Conservation (phyloP, 768 basidiomycete genomes). For the Krasilnikovozyma curviuscula region DNA sequence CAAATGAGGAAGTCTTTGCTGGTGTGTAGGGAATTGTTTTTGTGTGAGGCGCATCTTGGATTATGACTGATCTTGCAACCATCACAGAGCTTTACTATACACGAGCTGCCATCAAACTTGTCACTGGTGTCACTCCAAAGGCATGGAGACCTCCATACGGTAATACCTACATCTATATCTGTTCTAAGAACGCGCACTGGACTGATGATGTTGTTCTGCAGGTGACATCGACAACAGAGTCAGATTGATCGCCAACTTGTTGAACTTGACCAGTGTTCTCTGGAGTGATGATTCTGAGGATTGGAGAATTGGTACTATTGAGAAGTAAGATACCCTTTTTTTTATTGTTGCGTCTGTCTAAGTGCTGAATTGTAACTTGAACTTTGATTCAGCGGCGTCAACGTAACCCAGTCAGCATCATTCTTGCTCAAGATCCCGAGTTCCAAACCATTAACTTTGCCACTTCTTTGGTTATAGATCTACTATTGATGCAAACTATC, state of each 20-base stretch:
- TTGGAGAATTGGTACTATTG: conserved; percentile 2
- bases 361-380: too few relatives aligned
- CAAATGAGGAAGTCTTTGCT: conserved; percentile 3
- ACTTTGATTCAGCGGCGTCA: too few relatives aligned
- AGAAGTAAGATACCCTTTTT: too few relatives aligned
- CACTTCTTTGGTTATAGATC: too few relatives aligned
- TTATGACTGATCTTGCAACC: too few relatives aligned
- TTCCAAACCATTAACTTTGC: too few relatives aligned
- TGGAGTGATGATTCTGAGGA: conserved; percentile 4
- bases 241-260: conserved; percentile 18
- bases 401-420: too few relatives aligned
- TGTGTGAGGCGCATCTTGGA: too few relatives aligned
- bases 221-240: conserved; percentile 26
- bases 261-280: conserved; percentile 17
- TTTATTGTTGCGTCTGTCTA: too few relatives aligned
- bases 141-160: conserved; percentile 10
- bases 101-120: conserved; percentile 18
- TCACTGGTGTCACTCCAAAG: conserved; percentile 20
- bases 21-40: too few relatives aligned
- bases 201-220: conserved; percentile 20
- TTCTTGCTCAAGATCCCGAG: too few relatives aligned
- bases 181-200: neutral
- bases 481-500: too few relatives aligned
- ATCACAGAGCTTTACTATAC: conserved; percentile 25
- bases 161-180: neutral